phyloP scores from a whole-genome alignment of 257 asterid genomes.

The Primulina tabacum region DNA sequence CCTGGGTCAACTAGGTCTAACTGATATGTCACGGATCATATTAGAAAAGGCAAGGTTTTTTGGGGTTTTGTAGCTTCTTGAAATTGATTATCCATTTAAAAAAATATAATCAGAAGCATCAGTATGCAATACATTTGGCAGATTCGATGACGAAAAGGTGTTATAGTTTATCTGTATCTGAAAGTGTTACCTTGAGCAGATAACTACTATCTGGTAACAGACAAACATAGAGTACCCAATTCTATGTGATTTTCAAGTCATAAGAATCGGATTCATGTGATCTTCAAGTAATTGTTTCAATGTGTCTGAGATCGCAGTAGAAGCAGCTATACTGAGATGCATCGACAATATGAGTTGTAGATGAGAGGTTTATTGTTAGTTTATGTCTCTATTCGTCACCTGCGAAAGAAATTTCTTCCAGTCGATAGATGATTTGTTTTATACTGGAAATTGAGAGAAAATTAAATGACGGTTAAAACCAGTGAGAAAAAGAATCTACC shows the following conservation, averaged over 20 bases:
- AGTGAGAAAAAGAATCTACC: not conserved
- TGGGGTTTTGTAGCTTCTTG: not conserved
- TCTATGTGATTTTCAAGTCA: not conserved
- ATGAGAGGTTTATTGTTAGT: conserved; percentile 17
- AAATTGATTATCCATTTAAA: conserved; percentile 3
- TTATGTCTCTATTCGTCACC: not conserved
- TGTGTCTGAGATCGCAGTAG: not conserved
- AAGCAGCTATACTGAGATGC: not conserved
- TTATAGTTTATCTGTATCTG: not conserved
- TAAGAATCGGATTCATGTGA: not conserved
- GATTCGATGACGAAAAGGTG: conserved; percentile 11
- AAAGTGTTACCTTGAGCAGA: not conserved
- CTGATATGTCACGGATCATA: not conserved
- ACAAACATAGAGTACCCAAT: not conserved
- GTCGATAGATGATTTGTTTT: not conserved
- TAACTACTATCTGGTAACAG: conserved; percentile 5
- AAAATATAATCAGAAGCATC: not conserved
- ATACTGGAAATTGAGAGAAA: not conserved
- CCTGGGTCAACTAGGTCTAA: conserved; percentile 19
- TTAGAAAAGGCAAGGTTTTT: not conserved
- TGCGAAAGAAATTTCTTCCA: not conserved
- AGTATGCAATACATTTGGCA: not conserved
- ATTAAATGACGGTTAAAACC: not conserved
- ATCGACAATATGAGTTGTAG: conserved; percentile 11
- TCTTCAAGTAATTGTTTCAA: not conserved